Evolutionary conservation across 2,329 filamentous ascomycete species (phyloP).

Genomic region (Penicillium freii): DNA sequence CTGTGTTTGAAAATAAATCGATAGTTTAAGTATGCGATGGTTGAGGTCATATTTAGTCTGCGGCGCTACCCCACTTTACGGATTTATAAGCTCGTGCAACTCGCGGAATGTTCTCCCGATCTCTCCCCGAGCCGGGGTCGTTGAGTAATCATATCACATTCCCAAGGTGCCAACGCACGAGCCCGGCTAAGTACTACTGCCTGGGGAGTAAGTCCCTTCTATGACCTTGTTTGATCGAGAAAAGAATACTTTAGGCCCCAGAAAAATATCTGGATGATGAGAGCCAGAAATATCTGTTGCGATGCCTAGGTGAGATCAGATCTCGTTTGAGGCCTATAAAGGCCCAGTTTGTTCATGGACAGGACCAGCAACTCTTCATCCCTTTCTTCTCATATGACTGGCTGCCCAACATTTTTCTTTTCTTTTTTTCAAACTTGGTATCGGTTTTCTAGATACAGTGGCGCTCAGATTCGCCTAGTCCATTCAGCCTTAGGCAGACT

Average conservation of each 20-base stretch:
- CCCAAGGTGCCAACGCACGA: neutral
- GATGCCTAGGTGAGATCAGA: too few species aligned
- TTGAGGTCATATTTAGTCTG: neutral
- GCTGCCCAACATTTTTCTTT: too few species aligned
- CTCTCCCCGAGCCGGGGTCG: neutral
- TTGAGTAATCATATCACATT: neutral
- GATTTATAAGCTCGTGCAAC: slow-evolving; percentile 9
- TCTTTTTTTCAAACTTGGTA: too few species aligned
- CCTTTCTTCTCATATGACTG: too few species aligned
- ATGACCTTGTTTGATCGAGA: neutral
- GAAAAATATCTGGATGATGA: neutral
- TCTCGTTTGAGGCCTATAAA: too few species aligned
- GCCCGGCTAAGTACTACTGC: neutral
- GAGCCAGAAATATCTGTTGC: neutral
- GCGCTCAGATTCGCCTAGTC: too few species aligned
- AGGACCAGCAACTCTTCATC: too few species aligned
- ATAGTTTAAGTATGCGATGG: neutral
- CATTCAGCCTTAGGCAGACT: too few species aligned
- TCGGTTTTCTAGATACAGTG: too few species aligned
- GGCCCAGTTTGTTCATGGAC: too few species aligned
- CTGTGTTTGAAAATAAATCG: neutral
- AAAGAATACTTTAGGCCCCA: neutral
- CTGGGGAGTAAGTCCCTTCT: neutral
- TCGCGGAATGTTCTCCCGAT: neutral
- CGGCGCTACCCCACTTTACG: neutral